These are phyloP conservation scores for Trypanosoma rangeli DNA, from an alignment of 208 protist species.

Conservation along the genomic window DNA sequence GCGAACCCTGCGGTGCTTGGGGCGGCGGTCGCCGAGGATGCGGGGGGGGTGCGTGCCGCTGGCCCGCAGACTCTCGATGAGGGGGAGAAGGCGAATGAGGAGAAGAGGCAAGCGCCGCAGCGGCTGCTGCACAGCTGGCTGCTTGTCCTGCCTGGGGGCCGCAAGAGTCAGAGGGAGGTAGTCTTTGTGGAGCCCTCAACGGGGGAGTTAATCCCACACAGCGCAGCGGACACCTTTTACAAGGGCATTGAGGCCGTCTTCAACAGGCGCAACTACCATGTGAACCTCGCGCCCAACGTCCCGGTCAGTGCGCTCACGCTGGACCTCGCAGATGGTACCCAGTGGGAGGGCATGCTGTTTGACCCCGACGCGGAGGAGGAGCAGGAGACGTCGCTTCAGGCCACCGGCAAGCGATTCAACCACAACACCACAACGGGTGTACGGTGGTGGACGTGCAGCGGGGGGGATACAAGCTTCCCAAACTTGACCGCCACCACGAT, in stretches of 20 bases:
- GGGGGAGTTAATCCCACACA: conserved; percentile 52
- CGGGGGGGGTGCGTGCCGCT: not conserved
- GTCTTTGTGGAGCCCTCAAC: conserved; percentile 90
- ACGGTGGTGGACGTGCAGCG: conserved; percentile 1
- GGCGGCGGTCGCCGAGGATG: not conserved
- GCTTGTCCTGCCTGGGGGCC: conserved; percentile 71
- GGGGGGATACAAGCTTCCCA: not conserved
- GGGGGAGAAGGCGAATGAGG: not conserved
- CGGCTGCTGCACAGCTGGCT: conserved; percentile 84
- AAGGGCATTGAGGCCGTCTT: conserved; percentile 87
- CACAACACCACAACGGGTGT: not conserved
- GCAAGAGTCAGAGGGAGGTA: conserved; percentile 48
- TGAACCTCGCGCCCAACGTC: conserved; percentile 71
- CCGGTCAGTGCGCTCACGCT: conserved; percentile 62
- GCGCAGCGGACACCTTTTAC: conserved; percentile 57
- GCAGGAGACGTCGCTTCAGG: not conserved
- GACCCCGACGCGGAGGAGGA: conserved; percentile 34
- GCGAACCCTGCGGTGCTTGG: not conserved
- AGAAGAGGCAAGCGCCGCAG: not conserved
- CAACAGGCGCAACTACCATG: conserved; percentile 87
- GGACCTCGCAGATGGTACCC: conserved; percentile 54
- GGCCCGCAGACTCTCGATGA: not conserved
- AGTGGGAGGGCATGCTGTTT: conserved; percentile 84
- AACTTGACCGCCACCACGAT: not conserved
- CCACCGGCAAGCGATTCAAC: not conserved